Percentiles rank a stretch among this genome's conserved stretches.
Evolutionary conservation across 371 early-diverging fungal genomes (phyloP).

Genomic region (Mucor mucedo): DNA sequence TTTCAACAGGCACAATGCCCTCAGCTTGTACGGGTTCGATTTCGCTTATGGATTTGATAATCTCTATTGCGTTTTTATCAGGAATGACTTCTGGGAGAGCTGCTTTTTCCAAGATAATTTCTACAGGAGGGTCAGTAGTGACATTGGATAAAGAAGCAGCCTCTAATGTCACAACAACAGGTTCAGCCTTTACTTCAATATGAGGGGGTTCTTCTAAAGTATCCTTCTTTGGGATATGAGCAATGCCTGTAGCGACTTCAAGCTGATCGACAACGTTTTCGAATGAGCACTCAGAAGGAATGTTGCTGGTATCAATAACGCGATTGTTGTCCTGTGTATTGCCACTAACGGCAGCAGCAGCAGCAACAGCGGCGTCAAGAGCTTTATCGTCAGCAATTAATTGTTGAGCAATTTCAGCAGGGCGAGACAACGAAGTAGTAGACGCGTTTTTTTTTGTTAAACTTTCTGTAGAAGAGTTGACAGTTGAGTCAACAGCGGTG

Average conservation of each 20-base stretch:
- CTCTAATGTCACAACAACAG: constrained; percentile 3
- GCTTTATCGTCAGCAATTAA: background rate
- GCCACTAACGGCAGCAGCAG: background rate
- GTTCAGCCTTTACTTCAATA: constrained; percentile 6
- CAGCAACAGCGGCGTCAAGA: background rate
- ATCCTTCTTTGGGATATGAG: background rate
- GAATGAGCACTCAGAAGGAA: background rate
- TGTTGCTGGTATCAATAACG: background rate
- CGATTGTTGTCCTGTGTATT: background rate
- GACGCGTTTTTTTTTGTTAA: background rate
- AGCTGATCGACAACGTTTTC: constrained; percentile 6
- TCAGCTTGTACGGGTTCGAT: too few relatives aligned
- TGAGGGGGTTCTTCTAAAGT: constrained; percentile 13
- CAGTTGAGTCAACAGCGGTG: background rate
- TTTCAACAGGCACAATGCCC: too few relatives aligned
- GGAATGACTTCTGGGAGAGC: constrained; percentile 4
- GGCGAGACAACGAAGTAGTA: too few relatives aligned
- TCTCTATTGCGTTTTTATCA: too few relatives aligned
- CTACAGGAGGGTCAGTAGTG: background rate
- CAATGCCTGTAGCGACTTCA: background rate
- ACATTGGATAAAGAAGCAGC: background rate
- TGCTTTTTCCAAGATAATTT: background rate
- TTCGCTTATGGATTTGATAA: too few relatives aligned
- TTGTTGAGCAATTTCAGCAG: background rate
- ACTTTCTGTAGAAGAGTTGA: too few relatives aligned